These are phyloP conservation scores for Stagonosporopsis cucurbitacearum DNA, from an alignment of 2,329 filamentous ascomycete species.

Conservation along the genomic window DNA sequence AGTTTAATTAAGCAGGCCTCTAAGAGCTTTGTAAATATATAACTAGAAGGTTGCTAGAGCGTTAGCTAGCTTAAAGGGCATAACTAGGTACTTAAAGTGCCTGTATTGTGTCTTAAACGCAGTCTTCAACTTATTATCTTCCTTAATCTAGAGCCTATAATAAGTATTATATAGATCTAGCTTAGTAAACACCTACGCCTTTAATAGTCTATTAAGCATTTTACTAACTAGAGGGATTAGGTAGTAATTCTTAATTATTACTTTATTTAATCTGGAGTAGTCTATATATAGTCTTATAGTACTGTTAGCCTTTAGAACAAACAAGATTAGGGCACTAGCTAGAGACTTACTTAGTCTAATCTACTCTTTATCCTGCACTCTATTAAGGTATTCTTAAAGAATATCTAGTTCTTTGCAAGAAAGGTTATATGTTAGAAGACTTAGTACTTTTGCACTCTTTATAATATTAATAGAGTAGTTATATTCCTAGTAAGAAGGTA, in stretches of 20 bases:
- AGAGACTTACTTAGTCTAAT: no score
- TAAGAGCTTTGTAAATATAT: not conserved
- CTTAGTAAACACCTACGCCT: not conserved
- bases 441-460: no score
- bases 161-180: not conserved
- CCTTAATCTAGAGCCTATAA: not conserved
- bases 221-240: no score
- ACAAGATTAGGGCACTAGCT: not conserved
- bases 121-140: conserved; percentile 43
- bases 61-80: conserved; percentile 39
- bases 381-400: not conserved
- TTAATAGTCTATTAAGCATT: not conserved
- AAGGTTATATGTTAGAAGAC: no score
- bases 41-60: not conserved
- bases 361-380: not conserved
- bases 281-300: not conserved
- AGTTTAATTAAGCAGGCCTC: not conserved
- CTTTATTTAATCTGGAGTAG: not conserved
- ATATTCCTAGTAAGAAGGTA: no score
- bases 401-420: no score
- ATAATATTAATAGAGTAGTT: no score
- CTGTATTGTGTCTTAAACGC: conserved; percentile 28
- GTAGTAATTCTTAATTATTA: not conserved
- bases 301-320: not conserved
- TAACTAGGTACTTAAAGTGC: conserved; percentile 35